Evolutionary conservation across 139 green algal species (phyloP).

Genomic region (Raphidocelis subcapitata): DNA sequence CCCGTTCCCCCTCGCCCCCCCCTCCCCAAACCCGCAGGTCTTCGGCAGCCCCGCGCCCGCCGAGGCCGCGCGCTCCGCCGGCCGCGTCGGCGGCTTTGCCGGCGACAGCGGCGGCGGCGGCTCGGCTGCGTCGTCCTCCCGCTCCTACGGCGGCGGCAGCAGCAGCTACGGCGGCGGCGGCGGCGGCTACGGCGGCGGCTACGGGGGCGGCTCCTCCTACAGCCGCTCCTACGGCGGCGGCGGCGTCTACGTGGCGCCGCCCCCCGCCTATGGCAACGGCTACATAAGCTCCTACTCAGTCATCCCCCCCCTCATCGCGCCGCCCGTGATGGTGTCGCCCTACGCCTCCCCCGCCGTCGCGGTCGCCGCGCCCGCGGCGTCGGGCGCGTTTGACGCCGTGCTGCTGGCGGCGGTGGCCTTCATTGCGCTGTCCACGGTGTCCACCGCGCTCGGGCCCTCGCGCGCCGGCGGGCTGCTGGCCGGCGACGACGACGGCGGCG

Average conservation of each 20-base stretch:
- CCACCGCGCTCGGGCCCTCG: not conserved
- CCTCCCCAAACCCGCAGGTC: constrained; percentile 4
- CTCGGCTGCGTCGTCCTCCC: constrained; percentile 2
- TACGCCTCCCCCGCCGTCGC: not conserved
- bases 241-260: not conserved
- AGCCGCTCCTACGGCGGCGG: not conserved
- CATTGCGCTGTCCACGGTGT: not conserved
- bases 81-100: constrained; percentile 22
- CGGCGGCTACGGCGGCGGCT: constrained; percentile 2
- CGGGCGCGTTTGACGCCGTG: not conserved
- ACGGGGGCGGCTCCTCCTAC: not conserved
- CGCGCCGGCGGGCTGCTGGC: not conserved
- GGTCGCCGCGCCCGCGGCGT: not conserved
- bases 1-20: too few species aligned
- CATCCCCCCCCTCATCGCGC: not conserved
- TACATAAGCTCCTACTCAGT: not conserved
- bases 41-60: constrained; percentile 3
- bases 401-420: not conserved
- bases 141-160: constrained; percentile 15
- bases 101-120: not conserved
- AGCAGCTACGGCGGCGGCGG: not conserved
- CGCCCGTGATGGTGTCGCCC: not conserved
- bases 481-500: not conserved
- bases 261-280: not conserved
- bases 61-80: constrained; percentile 12